These are phyloP conservation scores for Penicillium sp. DNA, from an alignment of 2,329 filamentous ascomycete species.

Conservation along the genomic window DNA sequence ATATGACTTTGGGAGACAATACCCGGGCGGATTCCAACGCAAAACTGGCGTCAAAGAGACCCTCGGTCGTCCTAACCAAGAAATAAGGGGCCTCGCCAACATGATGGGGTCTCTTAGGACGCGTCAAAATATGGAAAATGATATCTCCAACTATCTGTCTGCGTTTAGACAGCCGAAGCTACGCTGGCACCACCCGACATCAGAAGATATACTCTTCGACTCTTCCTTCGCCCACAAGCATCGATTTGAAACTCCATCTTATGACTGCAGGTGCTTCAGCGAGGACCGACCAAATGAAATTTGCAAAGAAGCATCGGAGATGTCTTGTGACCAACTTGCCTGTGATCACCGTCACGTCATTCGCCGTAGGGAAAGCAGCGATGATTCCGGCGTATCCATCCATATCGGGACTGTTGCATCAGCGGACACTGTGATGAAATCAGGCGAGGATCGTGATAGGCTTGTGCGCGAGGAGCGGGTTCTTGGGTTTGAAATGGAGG, in stretches of 20 bases:
- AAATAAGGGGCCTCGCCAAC: background rate
- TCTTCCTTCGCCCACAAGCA: too few relatives aligned
- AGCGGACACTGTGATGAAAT: background rate
- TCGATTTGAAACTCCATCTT: too few relatives aligned
- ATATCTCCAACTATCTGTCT: too few relatives aligned
- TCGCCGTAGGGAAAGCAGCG: background rate
- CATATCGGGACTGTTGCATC: background rate
- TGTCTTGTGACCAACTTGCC: too few relatives aligned
- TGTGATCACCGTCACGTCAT: background rate
- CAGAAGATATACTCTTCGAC: too few relatives aligned
- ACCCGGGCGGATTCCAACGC: background rate
- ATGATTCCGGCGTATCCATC: background rate
- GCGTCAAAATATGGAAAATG: too few relatives aligned
- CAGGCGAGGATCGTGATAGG: background rate
- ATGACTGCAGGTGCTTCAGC: too few relatives aligned
- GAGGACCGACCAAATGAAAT: too few relatives aligned
- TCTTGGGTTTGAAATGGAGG: conserved; percentile 23
- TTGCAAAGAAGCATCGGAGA: too few relatives aligned
- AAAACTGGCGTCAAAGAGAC: background rate
- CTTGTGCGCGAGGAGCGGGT: background rate
- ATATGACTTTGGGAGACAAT: background rate
- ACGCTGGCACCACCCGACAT: too few relatives aligned
- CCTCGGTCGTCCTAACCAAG: background rate
- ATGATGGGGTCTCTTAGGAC: background rate
- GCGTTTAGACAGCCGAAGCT: too few relatives aligned